Conservation (phyloP, 495 filamentous ascomycete genomes). For the Lichina pygmaea region DNA sequence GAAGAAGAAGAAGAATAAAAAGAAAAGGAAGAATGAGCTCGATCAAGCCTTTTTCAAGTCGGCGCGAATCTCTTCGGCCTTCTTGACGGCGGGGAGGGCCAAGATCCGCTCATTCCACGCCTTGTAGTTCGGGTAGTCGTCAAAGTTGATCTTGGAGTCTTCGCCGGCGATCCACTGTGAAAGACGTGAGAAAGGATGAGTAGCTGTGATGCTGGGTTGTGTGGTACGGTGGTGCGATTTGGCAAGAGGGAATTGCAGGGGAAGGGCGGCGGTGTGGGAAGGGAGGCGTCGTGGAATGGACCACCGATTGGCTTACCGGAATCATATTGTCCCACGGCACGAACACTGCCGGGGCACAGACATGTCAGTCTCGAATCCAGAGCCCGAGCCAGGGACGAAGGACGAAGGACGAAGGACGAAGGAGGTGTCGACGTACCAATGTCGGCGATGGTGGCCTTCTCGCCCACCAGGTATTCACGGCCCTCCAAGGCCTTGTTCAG, state of each 20-base stretch:
- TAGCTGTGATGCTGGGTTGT: too few relatives aligned
- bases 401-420: neutral
- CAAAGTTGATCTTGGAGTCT: conserved; percentile 9
- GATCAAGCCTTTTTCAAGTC: neutral
- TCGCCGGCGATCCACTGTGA: conserved; percentile 4
- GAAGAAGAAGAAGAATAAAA: neutral
- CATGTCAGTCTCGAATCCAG: too few relatives aligned
- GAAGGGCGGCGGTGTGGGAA: neutral
- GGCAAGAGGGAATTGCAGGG: neutral
- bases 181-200: too few relatives aligned
- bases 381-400: too few relatives aligned
- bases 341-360: conserved; percentile 13
- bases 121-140: conserved; percentile 15
- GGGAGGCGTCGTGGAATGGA: too few relatives aligned
- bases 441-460: conserved; percentile 30
- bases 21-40: neutral
- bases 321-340: conserved; percentile 19
- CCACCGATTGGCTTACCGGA: too few relatives aligned
- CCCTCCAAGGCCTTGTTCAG: conserved; percentile 23
- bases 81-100: conserved; percentile 5
- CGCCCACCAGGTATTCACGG: conserved; percentile 31
- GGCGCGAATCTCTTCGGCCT: conserved; percentile 2
- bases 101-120: conserved; percentile 19
- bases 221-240: too few relatives aligned
- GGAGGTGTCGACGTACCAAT: conserved; percentile 3